Evolutionary conservation across 129 eudicot genomes (phyloP).

Genomic region (Sambucus nigra): DNA sequence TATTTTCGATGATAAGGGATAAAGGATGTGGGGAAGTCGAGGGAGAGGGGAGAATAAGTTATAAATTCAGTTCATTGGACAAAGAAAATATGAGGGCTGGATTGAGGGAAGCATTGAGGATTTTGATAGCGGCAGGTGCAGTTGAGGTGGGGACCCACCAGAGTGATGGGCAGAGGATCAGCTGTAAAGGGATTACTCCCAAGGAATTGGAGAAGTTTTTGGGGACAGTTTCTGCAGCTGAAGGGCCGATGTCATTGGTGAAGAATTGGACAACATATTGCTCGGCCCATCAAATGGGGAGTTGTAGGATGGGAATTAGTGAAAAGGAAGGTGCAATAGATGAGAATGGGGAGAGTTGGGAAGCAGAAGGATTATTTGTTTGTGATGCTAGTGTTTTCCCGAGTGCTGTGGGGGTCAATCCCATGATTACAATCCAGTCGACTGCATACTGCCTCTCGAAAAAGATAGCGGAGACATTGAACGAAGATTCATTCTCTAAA

Average conservation of each 20-base stretch:
- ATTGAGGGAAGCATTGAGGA: constrained; percentile 43
- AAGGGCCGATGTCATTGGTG: constrained; percentile 53
- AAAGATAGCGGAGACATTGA: constrained; percentile 32
- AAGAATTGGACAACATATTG: constrained; percentile 56
- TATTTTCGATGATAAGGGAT: constrained; percentile 62
- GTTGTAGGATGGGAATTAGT: constrained; percentile 73
- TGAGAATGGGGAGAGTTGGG: constrained; percentile 92
- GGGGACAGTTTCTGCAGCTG: constrained; percentile 39
- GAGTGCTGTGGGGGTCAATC: constrained; percentile 81
- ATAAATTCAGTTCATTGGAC: constrained; percentile 26
- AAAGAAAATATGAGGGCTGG: constrained; percentile 48
- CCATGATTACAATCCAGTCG: constrained; percentile 84
- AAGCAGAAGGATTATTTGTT: constrained; percentile 75
- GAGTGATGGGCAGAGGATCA: constrained; percentile 52
- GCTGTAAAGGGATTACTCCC: constrained; percentile 40
- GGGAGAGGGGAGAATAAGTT: constrained; percentile 37
- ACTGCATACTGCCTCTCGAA: constrained; percentile 74
- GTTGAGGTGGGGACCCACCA: constrained; percentile 78
- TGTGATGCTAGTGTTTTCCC: constrained; percentile 89
- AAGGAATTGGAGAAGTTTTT: constrained; percentile 51
- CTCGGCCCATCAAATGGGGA: constrained; percentile 96
- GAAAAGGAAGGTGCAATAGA: constrained; percentile 70
- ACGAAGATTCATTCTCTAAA: background rate
- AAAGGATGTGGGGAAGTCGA: constrained; percentile 60
- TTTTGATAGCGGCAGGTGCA: constrained; percentile 83